phyloP scores from a whole-genome alignment of 225 moss, liverwort and hornwort genomes.

The Anthoceros angustus region DNA sequence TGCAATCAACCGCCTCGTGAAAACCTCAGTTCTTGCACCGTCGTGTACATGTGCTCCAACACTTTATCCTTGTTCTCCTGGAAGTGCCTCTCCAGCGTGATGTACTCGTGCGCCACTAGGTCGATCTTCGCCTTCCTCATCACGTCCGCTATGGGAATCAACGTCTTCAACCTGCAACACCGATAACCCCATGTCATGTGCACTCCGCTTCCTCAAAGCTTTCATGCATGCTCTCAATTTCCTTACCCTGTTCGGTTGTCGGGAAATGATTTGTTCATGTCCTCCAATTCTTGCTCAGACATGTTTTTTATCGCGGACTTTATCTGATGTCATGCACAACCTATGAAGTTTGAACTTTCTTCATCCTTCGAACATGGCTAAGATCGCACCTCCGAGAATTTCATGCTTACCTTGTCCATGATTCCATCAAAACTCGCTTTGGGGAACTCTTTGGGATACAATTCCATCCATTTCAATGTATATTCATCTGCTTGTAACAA shows the following conservation, averaged over 20 bases:
- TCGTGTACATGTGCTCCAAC: neutral
- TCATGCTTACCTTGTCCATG: neutral
- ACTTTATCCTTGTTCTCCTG: neutral
- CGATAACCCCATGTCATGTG: too few species aligned
- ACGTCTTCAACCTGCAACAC: neutral
- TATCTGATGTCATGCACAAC: neutral
- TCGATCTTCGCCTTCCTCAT: neutral
- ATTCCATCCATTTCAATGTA: neutral
- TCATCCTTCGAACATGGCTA: too few species aligned
- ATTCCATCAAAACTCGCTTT: neutral
- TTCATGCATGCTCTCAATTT: too few species aligned
- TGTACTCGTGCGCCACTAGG: neutral
- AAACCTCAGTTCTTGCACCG: neutral
- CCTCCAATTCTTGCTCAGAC: neutral
- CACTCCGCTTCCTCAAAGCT: too few species aligned
- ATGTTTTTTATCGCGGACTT: neutral
- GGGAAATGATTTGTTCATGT: neutral
- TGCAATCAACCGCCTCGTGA: neutral
- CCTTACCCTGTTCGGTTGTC: neutral
- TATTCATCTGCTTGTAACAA: neutral
- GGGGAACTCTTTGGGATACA: neutral
- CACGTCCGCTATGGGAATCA: neutral
- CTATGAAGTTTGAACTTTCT: neutral
- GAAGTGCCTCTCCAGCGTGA: neutral
- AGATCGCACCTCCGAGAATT: too few species aligned